These are phyloP conservation scores for Lotus japonicus DNA, from an alignment of 306 rosid genomes.

Conservation along the genomic window DNA sequence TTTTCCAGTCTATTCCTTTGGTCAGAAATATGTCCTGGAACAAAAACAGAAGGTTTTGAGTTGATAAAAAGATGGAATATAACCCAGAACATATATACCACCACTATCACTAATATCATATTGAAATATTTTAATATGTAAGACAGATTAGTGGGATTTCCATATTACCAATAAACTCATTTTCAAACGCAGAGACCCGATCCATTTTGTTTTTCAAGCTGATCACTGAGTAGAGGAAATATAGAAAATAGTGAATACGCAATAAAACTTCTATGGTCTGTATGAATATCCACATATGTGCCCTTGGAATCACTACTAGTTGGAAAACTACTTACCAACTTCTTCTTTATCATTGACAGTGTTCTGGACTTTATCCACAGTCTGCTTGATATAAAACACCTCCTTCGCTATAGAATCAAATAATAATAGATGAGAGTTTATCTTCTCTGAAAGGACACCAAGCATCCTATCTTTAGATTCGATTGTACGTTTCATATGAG, in stretches of 20 bases:
- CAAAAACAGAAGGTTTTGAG: not conserved
- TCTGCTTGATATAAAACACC: constrained; percentile 48
- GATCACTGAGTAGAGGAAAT: constrained; percentile 38
- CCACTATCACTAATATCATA: not conserved
- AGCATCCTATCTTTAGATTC: constrained; percentile 56
- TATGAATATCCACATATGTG: constrained; percentile 11
- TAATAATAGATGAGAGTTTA: constrained; percentile 49
- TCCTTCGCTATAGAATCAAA: constrained; percentile 78
- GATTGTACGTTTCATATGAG: constrained; percentile 49
- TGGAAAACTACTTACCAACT: constrained; percentile 48
- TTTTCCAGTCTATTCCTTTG: constrained; percentile 43
- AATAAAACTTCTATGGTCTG: not conserved
- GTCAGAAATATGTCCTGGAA: constrained; percentile 48
- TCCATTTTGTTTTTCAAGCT: constrained; percentile 61
- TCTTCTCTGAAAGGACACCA: constrained; percentile 55
- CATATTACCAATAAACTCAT: constrained; percentile 51
- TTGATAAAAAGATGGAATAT: constrained; percentile 8
- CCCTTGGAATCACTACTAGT: not conserved
- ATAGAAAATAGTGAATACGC: not conserved
- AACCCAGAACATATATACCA: not conserved
- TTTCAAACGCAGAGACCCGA: constrained; percentile 48
- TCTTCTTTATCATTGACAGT: constrained; percentile 61
- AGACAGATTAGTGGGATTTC: constrained; percentile 10
- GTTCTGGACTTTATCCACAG: constrained; percentile 48
- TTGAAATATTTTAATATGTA: not conserved